A percentile compares a stretch with the other conserved stretches of the same genome.
phyloP scores from a whole-genome alignment of 352 stramenopile genomes.

The Phytophthora idaei region DNA sequence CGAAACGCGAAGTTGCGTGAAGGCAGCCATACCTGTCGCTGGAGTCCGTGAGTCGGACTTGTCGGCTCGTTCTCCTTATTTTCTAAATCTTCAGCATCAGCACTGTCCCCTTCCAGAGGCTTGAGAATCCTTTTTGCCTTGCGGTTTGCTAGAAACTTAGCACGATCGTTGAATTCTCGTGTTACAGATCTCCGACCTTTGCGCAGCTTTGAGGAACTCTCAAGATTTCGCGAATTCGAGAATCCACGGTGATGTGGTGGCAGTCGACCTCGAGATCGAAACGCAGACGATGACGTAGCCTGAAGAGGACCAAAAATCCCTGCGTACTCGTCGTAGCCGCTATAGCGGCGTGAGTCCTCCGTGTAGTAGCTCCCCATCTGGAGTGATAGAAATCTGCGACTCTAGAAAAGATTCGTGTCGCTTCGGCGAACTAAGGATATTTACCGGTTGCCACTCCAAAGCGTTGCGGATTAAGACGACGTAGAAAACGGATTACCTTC shows the following conservation, averaged over 20 bases:
- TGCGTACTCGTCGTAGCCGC: conserved; percentile 72
- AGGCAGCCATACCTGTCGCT: conserved; percentile 69
- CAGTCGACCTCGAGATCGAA: neutral
- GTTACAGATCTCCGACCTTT: conserved; percentile 13
- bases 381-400: neutral
- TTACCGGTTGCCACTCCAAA: neutral
- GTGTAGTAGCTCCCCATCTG: conserved; percentile 31
- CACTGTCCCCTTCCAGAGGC: conserved; percentile 6
- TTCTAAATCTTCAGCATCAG: conserved; percentile 18
- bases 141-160: conserved; percentile 31
- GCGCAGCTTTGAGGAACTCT: neutral
- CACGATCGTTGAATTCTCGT: conserved; percentile 32
- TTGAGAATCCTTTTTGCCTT: conserved; percentile 11
- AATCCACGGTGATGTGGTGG: conserved; percentile 6
- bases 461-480: too few species aligned
- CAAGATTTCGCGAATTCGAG: conserved; percentile 2
- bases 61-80: conserved; percentile 24
- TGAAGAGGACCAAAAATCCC: conserved; percentile 62
- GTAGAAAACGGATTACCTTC: too few species aligned
- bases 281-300: conserved; percentile 15
- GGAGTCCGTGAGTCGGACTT: conserved; percentile 14
- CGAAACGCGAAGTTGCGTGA: conserved; percentile 78
- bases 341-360: conserved; percentile 22
- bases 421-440: conserved; percentile 14
- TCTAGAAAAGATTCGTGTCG: conserved; percentile 29